These are phyloP conservation scores for Luffa acutangula DNA, from an alignment of 306 rosid species.

Conservation along the genomic window DNA sequence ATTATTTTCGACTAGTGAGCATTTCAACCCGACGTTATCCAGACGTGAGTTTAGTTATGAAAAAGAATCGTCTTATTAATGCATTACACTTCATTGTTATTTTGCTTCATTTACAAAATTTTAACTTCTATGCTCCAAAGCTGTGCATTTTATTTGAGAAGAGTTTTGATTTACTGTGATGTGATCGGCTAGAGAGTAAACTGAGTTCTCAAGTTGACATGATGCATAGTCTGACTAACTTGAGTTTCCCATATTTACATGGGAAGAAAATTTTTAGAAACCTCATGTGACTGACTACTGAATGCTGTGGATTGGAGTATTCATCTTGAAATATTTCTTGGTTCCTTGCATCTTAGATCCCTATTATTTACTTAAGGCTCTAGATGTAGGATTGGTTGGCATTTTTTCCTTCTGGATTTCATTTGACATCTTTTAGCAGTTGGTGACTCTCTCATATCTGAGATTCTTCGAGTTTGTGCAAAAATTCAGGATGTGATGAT, in stretches of 20 bases:
- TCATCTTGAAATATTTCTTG: not conserved
- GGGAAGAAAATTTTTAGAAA: not conserved
- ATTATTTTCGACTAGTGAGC: not conserved
- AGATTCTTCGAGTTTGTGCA: not conserved
- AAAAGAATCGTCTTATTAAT: not conserved
- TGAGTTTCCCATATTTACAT: not conserved
- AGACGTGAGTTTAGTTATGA: not conserved
- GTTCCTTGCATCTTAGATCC: not conserved
- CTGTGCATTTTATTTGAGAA: not conserved
- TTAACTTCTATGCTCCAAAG: not conserved
- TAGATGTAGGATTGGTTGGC: not conserved
- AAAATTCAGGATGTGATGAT: not conserved
- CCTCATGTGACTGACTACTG: not conserved
- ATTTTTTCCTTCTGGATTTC: not conserved
- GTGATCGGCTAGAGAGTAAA: not conserved
- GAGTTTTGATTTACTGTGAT: not conserved
- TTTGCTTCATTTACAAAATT: not conserved
- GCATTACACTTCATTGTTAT: not conserved
- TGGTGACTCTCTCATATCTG: not conserved
- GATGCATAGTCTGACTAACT: not conserved
- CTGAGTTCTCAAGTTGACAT: not conserved
- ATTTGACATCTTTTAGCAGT: too few species aligned
- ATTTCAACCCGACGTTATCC: not conserved
- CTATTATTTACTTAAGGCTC: not conserved
- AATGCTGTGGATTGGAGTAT: not conserved